Evolutionary conservation across 768 basidiomycete genomes (phyloP), one percentile per base, ranked within the genome.

Genomic region (Paxillus involutus): DNA sequence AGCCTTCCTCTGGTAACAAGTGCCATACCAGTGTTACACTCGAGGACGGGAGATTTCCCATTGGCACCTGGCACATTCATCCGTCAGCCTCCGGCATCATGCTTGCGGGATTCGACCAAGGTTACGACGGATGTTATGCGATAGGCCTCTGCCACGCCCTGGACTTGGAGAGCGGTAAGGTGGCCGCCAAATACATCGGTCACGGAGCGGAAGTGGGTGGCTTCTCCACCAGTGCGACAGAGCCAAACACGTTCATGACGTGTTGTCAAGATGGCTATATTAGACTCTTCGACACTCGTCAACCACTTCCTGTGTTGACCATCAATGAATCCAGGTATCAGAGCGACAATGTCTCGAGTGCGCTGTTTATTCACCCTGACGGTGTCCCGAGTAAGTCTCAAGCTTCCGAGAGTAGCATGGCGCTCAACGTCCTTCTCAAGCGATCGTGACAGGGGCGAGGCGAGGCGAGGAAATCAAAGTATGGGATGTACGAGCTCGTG

Each of bases 161-260:
- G 10, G 19, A 3, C 44, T 75, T 5, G 1, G 72, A 73, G 54
- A 53, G 68, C n/a, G 73, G 71, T 0, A 70, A 68, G 45, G 59
- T 60, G 4, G 62, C 48, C 1, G 51, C 62, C 7, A 61, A 71
- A 7, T 77, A 73, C 53, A 54, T 78, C 6, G 78, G 75, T 1
- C 72, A 75, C 49, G 75, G 73, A 8, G 76, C 67, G 1, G 53
- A 47, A 9, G 63, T 75, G 12, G 49, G 53, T 13, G 55, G 46
- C 9, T 66, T 77, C 53, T 68, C 75, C 7, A 75, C 71, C 7
- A 73, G 71, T 55, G 59, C 51, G 0, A 69, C 56, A 0, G 75
- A 76, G 47, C 66, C 70, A 3, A 70, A 73, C 51, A 41, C 62
- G 0, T 78, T 79, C 59, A 55, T 69, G n/a, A 75, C 73, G 0